Conservation (phyloP, 495 filamentous ascomycete genomes). For the Hyaloscypha variabilis region DNA sequence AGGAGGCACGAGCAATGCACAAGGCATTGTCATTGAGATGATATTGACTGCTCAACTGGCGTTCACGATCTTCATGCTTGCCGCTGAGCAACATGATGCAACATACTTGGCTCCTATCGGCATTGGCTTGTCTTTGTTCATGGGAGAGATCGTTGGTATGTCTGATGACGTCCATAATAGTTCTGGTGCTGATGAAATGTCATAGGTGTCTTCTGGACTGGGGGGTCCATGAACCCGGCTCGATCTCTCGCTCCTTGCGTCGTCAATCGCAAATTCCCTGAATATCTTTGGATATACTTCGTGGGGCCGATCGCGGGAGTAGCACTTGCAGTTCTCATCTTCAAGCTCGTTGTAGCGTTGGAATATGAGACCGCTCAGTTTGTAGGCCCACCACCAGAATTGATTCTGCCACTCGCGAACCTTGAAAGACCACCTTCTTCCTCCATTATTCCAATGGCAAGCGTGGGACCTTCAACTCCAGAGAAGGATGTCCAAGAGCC, state of each 20-base stretch:
- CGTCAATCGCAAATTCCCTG: constrained; percentile 62
- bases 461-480: background rate
- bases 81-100: constrained; percentile 58
- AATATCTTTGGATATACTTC: constrained; percentile 76
- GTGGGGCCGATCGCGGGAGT: constrained; percentile 58
- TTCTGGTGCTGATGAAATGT: constrained; percentile 22
- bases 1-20: constrained; percentile 42
- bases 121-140: constrained; percentile 54
- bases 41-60: constrained; percentile 53
- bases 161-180: background rate
- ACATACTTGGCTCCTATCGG: constrained; percentile 56
- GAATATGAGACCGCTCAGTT: constrained; percentile 63
- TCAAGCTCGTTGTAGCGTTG: constrained; percentile 64
- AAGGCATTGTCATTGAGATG: constrained; percentile 60
- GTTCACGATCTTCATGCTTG: constrained; percentile 60
- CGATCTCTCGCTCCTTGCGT: constrained; percentile 73
- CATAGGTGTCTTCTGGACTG: constrained; percentile 67
- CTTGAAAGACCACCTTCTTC: constrained; percentile 1
- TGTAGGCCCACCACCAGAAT: background rate
- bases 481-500: background rate
- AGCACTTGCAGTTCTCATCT: constrained; percentile 68
- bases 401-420: background rate
- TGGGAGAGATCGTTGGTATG: constrained; percentile 50
- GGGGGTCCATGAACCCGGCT: constrained; percentile 72
- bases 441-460: constrained; percentile 10